Percentiles rank a stretch among this genome's conserved stretches.
These are phyloP conservation scores for Limnomonas spitsbergensis DNA, from an alignment of 139 green algal genomes.

Conservation along the genomic window DNA sequence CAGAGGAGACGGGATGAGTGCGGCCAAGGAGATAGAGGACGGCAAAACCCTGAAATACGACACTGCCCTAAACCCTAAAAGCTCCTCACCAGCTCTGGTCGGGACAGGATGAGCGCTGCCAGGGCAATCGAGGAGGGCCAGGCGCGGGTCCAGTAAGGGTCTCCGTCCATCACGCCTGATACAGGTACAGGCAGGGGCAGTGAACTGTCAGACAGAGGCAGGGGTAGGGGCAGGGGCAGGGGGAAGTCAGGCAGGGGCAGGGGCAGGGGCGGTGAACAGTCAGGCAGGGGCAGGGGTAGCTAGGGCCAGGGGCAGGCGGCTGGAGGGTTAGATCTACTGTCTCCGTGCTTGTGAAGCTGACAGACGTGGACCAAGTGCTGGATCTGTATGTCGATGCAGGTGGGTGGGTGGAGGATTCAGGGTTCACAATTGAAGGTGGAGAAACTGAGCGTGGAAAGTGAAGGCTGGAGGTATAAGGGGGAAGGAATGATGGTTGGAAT, in stretches of 20 bases:
- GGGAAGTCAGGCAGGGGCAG: neutral
- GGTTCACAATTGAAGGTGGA: too few relatives aligned
- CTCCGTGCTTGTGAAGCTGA: neutral
- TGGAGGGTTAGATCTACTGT: neutral
- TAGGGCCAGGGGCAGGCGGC: neutral
- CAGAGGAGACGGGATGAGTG: too few relatives aligned
- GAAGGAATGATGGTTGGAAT: too few relatives aligned
- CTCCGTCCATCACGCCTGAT: constrained; percentile 41
- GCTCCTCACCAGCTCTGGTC: constrained; percentile 19
- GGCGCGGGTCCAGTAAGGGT: constrained; percentile 71
- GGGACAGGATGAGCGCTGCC: constrained; percentile 22
- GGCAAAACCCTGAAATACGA: too few relatives aligned
- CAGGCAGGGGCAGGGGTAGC: neutral
- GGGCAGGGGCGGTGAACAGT: too few relatives aligned
- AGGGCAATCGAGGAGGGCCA: constrained; percentile 81
- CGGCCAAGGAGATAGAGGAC: too few relatives aligned
- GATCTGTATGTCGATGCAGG: constrained; percentile 15
- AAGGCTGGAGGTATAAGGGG: neutral
- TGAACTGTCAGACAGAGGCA: neutral
- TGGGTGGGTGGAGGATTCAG: too few relatives aligned
- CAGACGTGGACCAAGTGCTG: constrained; percentile 13
- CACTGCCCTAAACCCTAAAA: too few relatives aligned
- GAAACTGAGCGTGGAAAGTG: too few relatives aligned
- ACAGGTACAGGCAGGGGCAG: neutral
- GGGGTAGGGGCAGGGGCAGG: too few relatives aligned